phyloP scores from a whole-genome alignment of 441 rosid species.

The Gossypium lobatum region DNA sequence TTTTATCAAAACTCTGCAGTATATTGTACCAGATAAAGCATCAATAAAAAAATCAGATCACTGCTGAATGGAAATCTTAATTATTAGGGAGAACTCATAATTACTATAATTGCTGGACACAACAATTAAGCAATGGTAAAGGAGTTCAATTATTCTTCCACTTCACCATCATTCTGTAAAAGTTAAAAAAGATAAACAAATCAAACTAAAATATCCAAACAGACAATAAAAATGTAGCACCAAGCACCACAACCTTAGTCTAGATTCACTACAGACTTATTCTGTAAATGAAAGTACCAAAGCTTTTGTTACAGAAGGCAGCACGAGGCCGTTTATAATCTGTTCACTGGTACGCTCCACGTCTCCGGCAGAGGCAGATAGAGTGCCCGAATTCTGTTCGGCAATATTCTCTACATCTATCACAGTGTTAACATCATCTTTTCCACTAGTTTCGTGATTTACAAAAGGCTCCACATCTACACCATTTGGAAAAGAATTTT shows the following conservation, averaged over 20 bases:
- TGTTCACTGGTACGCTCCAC: constrained; percentile 9
- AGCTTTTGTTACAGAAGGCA: constrained; percentile 36
- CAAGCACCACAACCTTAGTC: constrained; percentile 4
- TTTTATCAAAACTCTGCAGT: background rate
- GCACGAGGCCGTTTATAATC: constrained; percentile 19
- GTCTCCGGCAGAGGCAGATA: constrained; percentile 23
- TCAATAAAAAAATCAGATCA: background rate
- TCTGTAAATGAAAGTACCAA: constrained; percentile 37
- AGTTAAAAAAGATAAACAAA: background rate
- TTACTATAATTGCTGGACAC: background rate
- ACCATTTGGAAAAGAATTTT: constrained; percentile 21
- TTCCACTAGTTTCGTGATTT: constrained; percentile 20
- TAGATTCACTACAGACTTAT: background rate
- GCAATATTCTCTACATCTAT: constrained; percentile 24
- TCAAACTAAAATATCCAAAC: background rate
- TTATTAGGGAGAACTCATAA: background rate
- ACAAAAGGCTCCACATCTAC: constrained; percentile 16
- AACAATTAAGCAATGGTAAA: background rate
- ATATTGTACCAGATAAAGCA: background rate
- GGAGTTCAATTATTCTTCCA: constrained; percentile 3
- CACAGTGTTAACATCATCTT: constrained; percentile 16
- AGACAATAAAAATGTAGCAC: background rate
- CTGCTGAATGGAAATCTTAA: background rate
- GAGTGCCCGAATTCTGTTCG: constrained; percentile 21
- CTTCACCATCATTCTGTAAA: background rate